Evolutionary conservation across 2,329 filamentous ascomycete genomes (phyloP).

Genomic region (Trichothecium sympodiale): DNA sequence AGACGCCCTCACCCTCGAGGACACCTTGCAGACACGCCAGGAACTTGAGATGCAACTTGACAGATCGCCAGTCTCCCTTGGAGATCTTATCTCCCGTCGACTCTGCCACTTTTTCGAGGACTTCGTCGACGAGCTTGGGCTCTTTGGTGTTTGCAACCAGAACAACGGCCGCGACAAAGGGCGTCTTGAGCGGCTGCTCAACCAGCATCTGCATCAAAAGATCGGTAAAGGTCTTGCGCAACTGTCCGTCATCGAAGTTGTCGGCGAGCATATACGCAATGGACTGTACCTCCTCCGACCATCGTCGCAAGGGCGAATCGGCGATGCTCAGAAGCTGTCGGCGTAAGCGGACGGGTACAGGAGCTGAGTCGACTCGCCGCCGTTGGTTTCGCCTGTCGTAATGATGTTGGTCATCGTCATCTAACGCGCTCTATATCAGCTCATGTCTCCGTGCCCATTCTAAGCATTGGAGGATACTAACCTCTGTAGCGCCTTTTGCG

Average conservation of each 20-base stretch:
- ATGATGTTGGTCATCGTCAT: constrained; percentile 57
- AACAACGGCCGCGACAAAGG: constrained; percentile 78
- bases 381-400: constrained; percentile 64
- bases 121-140: constrained; percentile 59
- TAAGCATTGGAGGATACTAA: constrained; percentile 24
- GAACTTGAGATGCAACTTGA: constrained; percentile 84
- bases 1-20: constrained; percentile 75
- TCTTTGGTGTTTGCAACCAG: constrained; percentile 70
- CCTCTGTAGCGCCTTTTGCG: constrained; percentile 76
- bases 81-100: constrained; percentile 57
- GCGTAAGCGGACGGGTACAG: constrained; percentile 59
- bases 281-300: constrained; percentile 65
- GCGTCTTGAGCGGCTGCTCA: constrained; percentile 97
- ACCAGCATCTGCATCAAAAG: constrained; percentile 65
- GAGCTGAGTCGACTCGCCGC: constrained; percentile 59
- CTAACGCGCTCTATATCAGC: constrained; percentile 12
- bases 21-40: constrained; percentile 75
- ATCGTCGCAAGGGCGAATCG: constrained; percentile 67
- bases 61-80: constrained; percentile 73
- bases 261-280: constrained; percentile 71
- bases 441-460: background rate
- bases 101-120: constrained; percentile 52
- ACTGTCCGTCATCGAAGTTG: constrained; percentile 74
- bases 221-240: constrained; percentile 62
- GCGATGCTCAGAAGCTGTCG: constrained; percentile 71